These are phyloP conservation scores for Globisporangium rhizosaccharum DNA, from an alignment of 352 stramenopile genomes.

Conservation along the genomic window DNA sequence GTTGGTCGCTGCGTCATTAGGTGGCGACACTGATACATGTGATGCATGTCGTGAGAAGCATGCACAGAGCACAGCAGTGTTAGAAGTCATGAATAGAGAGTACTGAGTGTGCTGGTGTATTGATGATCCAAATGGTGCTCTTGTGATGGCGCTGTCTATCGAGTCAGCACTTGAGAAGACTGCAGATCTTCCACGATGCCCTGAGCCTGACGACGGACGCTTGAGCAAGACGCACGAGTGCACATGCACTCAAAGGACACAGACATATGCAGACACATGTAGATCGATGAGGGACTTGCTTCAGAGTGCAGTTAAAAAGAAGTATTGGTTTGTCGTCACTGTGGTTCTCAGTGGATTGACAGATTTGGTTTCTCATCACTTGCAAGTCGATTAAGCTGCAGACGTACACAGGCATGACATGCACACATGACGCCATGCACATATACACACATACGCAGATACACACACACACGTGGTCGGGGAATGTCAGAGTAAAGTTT, in stretches of 20 bases:
- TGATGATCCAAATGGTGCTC: no score
- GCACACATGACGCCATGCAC: constrained; percentile 6
- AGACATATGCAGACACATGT: constrained; percentile 9
- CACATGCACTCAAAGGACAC: not conserved
- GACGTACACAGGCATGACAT: constrained; percentile 3
- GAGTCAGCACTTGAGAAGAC: no score
- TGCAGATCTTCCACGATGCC: no score
- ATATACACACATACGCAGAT: constrained; percentile 6
- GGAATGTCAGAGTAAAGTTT: constrained; percentile 79
- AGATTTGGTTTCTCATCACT: constrained; percentile 62
- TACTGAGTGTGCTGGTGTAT: no score
- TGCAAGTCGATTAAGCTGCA: constrained; percentile 18
- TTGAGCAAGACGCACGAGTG: not conserved
- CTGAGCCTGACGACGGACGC: no score
- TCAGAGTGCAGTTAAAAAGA: constrained; percentile 75
- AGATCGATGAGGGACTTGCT: no score
- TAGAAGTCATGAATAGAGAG: no score
- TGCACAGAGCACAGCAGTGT: no score
- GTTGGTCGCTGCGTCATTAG: no score
- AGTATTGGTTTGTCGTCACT: constrained; percentile 68
- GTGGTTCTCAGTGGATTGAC: constrained; percentile 81
- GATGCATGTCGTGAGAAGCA: no score
- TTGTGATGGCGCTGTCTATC: no score
- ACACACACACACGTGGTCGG: constrained; percentile 10
- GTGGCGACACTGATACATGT: no score